Conservation (phyloP, 176 grass and related monocot genomes). For the Cenchrus americanus region DNA sequence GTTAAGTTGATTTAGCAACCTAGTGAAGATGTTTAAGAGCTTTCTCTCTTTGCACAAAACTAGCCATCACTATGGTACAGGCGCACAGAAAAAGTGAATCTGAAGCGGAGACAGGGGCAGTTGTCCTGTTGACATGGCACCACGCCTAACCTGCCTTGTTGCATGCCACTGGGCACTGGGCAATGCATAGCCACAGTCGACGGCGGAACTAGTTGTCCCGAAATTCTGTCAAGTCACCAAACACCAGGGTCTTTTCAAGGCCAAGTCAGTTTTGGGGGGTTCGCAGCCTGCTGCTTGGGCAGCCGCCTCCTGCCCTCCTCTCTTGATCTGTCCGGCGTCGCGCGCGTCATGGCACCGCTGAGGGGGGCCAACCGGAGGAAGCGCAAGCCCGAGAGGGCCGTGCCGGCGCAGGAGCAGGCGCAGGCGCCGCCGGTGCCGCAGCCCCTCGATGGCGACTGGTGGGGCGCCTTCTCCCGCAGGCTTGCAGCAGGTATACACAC, state of each 20-base stretch:
- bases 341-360: constrained; percentile 61
- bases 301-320: not conserved
- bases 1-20: too few relatives aligned
- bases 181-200: constrained; percentile 9
- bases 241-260: constrained; percentile 38
- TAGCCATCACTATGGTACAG: not conserved
- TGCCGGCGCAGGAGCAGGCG: constrained; percentile 12
- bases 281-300: constrained; percentile 22
- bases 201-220: not conserved
- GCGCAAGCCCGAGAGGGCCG: constrained; percentile 42
- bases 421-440: constrained; percentile 36
- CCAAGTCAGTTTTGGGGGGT: not conserved
- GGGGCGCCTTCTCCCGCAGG: constrained; percentile 69
- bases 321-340: constrained; percentile 45
- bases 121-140: not conserved
- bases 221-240: constrained; percentile 6
- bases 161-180: constrained; percentile 36
- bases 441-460: constrained; percentile 65
- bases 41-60: too few relatives aligned
- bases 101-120: not conserved
- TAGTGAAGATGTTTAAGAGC: too few relatives aligned
- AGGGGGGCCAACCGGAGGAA: constrained; percentile 70
- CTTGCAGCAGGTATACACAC: constrained; percentile 65
- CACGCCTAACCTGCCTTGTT: not conserved
- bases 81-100: not conserved